Conservation (phyloP, 345 rosid species). For the Arabidopsis suecica region DNA sequence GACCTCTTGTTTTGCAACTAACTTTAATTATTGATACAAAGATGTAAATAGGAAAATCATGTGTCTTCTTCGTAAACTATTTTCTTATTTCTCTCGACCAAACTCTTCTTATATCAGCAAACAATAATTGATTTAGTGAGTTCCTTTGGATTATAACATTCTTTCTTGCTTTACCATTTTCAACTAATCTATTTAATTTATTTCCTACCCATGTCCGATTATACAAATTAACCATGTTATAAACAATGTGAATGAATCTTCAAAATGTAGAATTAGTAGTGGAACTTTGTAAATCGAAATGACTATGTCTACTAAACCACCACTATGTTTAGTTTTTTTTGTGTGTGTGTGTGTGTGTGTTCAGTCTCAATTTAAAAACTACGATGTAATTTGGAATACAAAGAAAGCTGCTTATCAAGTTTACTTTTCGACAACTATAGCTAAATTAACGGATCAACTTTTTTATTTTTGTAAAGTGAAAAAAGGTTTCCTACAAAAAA, state of each 20-base stretch:
- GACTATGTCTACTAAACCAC: neutral
- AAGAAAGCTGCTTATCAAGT: slow-evolving; percentile 14
- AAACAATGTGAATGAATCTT: neutral
- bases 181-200: neutral
- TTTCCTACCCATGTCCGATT: neutral
- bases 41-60: slow-evolving; percentile 25
- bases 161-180: neutral
- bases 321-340: neutral
- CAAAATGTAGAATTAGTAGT: neutral
- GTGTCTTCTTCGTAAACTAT: slow-evolving; percentile 10
- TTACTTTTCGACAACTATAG: neutral
- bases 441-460: slow-evolving; percentile 3
- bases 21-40: slow-evolving; percentile 15
- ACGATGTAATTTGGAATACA: neutral
- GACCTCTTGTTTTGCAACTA: slow-evolving; percentile 27
- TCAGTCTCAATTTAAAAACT: neutral
- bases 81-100: neutral
- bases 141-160: slow-evolving; percentile 1
- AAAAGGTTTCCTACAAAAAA: slow-evolving; percentile 13
- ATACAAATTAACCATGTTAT: neutral
- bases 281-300: neutral
- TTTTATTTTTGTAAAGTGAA: slow-evolving; percentile 25
- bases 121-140: slow-evolving; percentile 4
- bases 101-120: slow-evolving; percentile 11
- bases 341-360: too few relatives aligned